Evolutionary conservation across 1,284 basidiomycete genomes (phyloP), one percentile per base, ranked within the genome.

Genomic region (Trametes versicolor): DNA sequence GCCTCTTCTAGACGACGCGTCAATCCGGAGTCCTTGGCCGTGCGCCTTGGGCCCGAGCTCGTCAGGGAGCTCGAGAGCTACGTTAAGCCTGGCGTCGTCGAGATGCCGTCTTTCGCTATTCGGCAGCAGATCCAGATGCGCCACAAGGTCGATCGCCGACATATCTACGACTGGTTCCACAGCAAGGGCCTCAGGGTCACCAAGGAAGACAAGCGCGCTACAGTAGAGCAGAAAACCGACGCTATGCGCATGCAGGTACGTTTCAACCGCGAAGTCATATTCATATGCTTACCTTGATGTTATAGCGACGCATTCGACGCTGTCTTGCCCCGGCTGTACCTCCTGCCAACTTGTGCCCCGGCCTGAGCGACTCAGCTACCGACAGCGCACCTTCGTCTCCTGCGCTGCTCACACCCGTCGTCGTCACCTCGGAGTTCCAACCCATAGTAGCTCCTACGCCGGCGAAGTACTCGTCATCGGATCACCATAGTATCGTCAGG

Each of bases 131-230:
- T 92, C 36, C 90, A 92, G 74, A 82, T 85, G 71, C 83, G 86
- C 56, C 90, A 88, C 73, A 82, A 80, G 64, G 87, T 90, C 61
- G 90, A 92, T 73, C 81, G 90, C 67, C 80, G 90, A 68, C 90
- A 91, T 68, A 86, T 92, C 68, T 92, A 92, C 72, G 90, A 92
- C 74, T 92, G 91, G 75, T 91, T 90, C 76, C 90, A 91, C 74
- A 76, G 75, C 70, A 74, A 76, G 83, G 90, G 90, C 41, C 76
- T 92, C 55, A 84, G 89, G 36, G 89, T 90, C 39, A 85, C 87
- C 17, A 88, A 89, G 68, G 88, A 90, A 72, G 88, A 89, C 69
- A 87, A 84, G 65, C 83, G 85, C 64, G 74, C 64, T 47, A 70
- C 66, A 29, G 73, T 64, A 64, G 72, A 66, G 66, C 71, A 66